Evolutionary conservation across 768 basidiomycete genomes (phyloP).

Genomic region (Suillus sp.): DNA sequence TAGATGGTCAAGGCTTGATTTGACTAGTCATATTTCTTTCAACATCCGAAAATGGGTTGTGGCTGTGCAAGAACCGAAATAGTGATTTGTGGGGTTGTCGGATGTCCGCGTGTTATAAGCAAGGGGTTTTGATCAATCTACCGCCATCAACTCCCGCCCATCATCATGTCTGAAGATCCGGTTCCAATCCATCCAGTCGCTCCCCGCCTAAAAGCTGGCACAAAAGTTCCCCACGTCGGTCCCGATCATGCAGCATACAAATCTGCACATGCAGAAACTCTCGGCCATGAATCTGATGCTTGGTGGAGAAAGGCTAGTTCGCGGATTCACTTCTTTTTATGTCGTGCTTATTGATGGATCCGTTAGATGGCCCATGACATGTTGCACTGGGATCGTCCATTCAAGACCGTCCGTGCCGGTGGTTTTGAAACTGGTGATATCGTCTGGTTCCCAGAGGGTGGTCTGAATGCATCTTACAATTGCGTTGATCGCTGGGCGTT

Average conservation of each 20-base stretch:
- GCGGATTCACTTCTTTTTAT: background rate
- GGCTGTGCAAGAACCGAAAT: slow-evolving; percentile 7
- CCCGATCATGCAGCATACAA: slow-evolving; percentile 79
- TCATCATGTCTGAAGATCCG: slow-evolving; percentile 42
- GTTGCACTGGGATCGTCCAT: slow-evolving; percentile 87
- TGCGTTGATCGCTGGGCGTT: slow-evolving; percentile 97
- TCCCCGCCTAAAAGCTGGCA: slow-evolving; percentile 64
- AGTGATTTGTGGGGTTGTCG: background rate
- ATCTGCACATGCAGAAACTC: slow-evolving; percentile 62
- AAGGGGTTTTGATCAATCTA: background rate
- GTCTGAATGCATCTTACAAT: slow-evolving; percentile 92
- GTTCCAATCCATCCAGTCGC: slow-evolving; percentile 71
- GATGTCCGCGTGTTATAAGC: slow-evolving; percentile 13
- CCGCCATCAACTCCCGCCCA: slow-evolving; percentile 8
- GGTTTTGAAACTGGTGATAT: slow-evolving; percentile 85
- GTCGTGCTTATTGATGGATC: background rate
- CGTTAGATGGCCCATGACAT: slow-evolving; percentile 68
- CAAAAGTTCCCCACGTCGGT: slow-evolving; percentile 75
- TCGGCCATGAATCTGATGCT: slow-evolving; percentile 75
- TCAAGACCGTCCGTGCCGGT: slow-evolving; percentile 84
- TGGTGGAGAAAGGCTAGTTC: slow-evolving; percentile 84
- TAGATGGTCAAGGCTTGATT: background rate
- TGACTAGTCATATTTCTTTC: background rate
- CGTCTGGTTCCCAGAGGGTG: slow-evolving; percentile 96
- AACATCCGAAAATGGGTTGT: background rate